phyloP scores from a whole-genome alignment of 108 stramenopile species.

The Discostella stelligeroides region DNA sequence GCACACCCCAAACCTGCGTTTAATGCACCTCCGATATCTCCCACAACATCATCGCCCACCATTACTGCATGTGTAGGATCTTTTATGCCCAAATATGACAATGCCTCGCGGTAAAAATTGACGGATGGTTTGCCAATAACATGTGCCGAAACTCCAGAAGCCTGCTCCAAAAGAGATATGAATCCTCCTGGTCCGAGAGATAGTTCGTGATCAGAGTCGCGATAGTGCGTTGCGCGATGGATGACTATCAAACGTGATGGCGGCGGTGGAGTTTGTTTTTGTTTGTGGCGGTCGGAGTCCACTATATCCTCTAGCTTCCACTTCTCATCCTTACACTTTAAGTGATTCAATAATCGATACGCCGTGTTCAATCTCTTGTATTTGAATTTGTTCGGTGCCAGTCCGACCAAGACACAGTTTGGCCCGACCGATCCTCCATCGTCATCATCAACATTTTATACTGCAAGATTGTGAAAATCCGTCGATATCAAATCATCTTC shows the following conservation, averaged over 20 bases:
- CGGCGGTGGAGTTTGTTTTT: neutral
- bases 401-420: slow-evolving; percentile 71
- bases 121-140: slow-evolving; percentile 70
- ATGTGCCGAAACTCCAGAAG: slow-evolving; percentile 38
- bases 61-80: slow-evolving; percentile 51
- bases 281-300: neutral
- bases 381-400: slow-evolving; percentile 65
- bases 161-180: slow-evolving; percentile 57
- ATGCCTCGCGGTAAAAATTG: slow-evolving; percentile 61
- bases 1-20: slow-evolving; percentile 55
- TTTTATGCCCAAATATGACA: slow-evolving; percentile 23
- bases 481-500: slow-evolving; percentile 53
- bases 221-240: slow-evolving; percentile 57
- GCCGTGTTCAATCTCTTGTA: slow-evolving; percentile 69
- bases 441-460: no score
- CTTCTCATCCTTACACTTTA: no score
- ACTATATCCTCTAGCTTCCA: slow-evolving; percentile 10
- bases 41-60: slow-evolving; percentile 73
- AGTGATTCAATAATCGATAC: slow-evolving; percentile 63
- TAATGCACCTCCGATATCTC: slow-evolving; percentile 66
- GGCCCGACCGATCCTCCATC: slow-evolving; percentile 22
- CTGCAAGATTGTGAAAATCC: slow-evolving; percentile 43
- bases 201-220: slow-evolving; percentile 49
- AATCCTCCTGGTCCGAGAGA: slow-evolving; percentile 75
- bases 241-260: slow-evolving; percentile 60